Evolutionary conservation across 2,329 filamentous ascomycete species (phyloP), one percentile per base, ranked within the genome.

Genomic region (Blastomyces emzantsi): DNA sequence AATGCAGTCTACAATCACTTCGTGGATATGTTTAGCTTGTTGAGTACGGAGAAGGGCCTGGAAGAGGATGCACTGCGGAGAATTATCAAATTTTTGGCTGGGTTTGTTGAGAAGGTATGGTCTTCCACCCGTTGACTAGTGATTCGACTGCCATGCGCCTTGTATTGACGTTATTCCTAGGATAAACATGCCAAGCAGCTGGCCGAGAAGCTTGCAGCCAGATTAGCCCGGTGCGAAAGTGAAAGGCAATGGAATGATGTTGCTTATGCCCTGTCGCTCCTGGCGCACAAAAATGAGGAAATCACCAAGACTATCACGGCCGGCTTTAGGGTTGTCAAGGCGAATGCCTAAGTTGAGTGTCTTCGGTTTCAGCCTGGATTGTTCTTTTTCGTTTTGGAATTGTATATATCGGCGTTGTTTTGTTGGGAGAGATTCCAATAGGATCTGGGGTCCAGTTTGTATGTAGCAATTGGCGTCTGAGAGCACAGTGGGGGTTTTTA

Each of bases 1-100:
- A 99, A 99, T 73, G 94, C 94, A 2, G 91, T 99, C 2, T 99
- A 99, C 77, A 99, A 99, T 75, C 93, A 99, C 78, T 99, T 99
- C 77, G 92, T 99, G 36, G 94, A 99, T 74, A 97, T 99, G 90
- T 99, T 99, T 77, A 93, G 90, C 72, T 79, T 97, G 67, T 81
- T 99, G 57, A 94, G 90, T 64, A 89, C 92, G 0, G 93, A 95
- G 69, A 84, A 85, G 62, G 85, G 82, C 39, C 81, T 99, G 68
- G 87, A 91, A 11, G 93, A 97, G 74, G 91, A 96, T 69, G 86
- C 89, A 30, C 88, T 99, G 77, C 87, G 85, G 74, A 84, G 90
- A 65, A 93, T 99, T 65, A 83, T 99, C 67, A 92, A 91, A 73
- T 99, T 99, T 78, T 78, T 99, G 73, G 87, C 95, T 66, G 91